Evolutionary conservation across 257 asterid genomes (phyloP).

Genomic region (Gentiana macrophylla): DNA sequence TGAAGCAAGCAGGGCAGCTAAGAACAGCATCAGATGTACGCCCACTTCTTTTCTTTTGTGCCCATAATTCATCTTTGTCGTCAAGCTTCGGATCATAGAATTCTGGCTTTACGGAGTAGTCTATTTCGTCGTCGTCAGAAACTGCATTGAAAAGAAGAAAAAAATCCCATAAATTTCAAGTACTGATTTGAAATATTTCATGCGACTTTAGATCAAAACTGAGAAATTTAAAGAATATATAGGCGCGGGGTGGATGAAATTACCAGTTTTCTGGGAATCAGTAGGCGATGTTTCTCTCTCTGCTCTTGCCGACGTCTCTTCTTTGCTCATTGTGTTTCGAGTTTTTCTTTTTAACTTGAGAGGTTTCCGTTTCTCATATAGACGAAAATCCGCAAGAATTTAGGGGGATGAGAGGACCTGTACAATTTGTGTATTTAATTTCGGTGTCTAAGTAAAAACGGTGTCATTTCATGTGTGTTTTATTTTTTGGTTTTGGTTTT

Average conservation of each 20-base stretch:
- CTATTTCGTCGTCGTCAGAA: conserved; percentile 90
- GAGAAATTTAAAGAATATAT: background rate
- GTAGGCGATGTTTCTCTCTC: conserved; percentile 12
- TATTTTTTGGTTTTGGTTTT: too few relatives aligned
- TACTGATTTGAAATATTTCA: background rate
- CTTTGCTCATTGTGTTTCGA: background rate
- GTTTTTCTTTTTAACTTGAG: too few relatives aligned
- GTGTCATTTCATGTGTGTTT: too few relatives aligned
- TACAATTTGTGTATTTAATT: too few relatives aligned
- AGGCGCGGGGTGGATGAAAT: background rate
- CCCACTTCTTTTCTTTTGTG: conserved; percentile 53
- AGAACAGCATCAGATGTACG: conserved; percentile 73
- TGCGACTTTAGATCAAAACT: background rate
- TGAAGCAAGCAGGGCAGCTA: conserved; percentile 95
- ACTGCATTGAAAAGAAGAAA: conserved; percentile 24
- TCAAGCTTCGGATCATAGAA: conserved; percentile 71
- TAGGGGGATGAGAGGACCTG: too few relatives aligned
- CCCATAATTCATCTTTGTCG: conserved; percentile 69
- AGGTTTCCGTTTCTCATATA: too few relatives aligned
- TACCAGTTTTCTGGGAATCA: conserved; percentile 20
- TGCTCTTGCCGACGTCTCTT: conserved; percentile 1
- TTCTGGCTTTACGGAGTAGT: conserved; percentile 69
- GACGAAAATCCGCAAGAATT: too few relatives aligned
- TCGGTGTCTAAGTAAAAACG: too few relatives aligned
- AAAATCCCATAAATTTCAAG: background rate